Base-by-base conservation (phyloP, 2,329 filamentous ascomycete species). In the Colletotrichum ledebouriae region DNA sequence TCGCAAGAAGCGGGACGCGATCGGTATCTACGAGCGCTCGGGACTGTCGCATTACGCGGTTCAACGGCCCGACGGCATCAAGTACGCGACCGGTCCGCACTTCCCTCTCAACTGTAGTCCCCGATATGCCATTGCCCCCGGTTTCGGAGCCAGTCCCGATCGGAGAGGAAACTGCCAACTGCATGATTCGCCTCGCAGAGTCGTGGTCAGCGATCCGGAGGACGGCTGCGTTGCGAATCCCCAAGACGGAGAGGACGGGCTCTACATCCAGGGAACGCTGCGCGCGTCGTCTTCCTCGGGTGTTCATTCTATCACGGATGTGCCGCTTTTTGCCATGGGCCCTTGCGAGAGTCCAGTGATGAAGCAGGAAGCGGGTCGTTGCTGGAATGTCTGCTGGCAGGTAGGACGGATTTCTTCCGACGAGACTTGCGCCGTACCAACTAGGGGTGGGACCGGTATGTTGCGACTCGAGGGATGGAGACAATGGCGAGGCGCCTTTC, bases 41-140 rank as follows among this genome's bases (percentile, higher is more conserved):
- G 93, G 93, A 25, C 82, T 90, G 11, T 92, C 90, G 1, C 90
- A 94, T 78, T 97, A 97, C 85, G 89, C 87, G 5, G 81, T 87
- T 42, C 81, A 84, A 58, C 80, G 81, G 67, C 79, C 82, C 22
- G 86, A 86, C 63, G 85, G 85, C 70, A 85, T 92, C 71, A 87
- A 87, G 65, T 95, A 94, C 82, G 86, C 85, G 72, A 92, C 92
- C 15, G 90, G 90, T 47, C 84, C 88, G 72, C 87, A 92, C 81
- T 96, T 96, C 84, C 93, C 93, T 15, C 84, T 87, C 69, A 94
- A 93, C 83, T 96, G 93, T 92, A 91, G 93, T 76, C 93, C 93
- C 6, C 87, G 93, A n/a, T 96, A 95, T 80, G 91, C 92, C 62
- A 88, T 97, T 57, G 92, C 92, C 59, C 86, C 89, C 34, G 93